Evolutionary conservation across 176 grass and related monocot species (phyloP).

Genomic region (Rhynchospora pubera): DNA sequence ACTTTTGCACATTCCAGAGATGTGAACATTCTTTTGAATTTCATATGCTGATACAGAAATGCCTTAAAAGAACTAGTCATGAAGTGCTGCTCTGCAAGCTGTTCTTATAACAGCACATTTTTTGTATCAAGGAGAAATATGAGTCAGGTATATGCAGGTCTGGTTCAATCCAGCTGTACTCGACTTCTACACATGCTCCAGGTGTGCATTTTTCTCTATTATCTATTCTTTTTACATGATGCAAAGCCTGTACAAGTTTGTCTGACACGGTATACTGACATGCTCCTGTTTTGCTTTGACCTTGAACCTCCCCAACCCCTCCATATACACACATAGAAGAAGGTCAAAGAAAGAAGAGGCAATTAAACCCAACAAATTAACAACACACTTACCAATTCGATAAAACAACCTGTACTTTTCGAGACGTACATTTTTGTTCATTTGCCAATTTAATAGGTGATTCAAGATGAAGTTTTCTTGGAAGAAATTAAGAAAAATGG

Average conservation of each 20-base stretch:
- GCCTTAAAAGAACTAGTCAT: slow-evolving; percentile 51
- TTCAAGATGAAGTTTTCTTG: slow-evolving; percentile 60
- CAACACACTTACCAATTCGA: neutral
- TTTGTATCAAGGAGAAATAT: slow-evolving; percentile 47
- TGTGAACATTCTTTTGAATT: slow-evolving; percentile 20
- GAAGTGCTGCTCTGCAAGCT: slow-evolving; percentile 38
- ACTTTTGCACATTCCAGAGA: neutral
- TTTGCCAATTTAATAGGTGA: slow-evolving; percentile 30
- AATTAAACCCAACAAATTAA: neutral
- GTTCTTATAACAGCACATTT: slow-evolving; percentile 47
- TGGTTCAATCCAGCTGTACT: slow-evolving; percentile 53
- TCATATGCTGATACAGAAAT: slow-evolving; percentile 40
- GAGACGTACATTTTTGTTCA: neutral
- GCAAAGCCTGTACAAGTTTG: neutral
- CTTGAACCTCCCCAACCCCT: neutral
- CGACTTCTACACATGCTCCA: slow-evolving; percentile 63
- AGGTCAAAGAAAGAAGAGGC: neutral
- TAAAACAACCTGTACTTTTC: neutral
- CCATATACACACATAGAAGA: neutral
- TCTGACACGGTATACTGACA: neutral
- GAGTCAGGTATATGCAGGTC: slow-evolving; percentile 42
- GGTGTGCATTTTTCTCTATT: slow-evolving; percentile 25
- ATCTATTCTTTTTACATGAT: neutral
- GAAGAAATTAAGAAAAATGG: slow-evolving; percentile 73
- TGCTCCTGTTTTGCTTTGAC: neutral